Base-by-base conservation (phyloP, 2,329 filamentous ascomycete genomes). In the Sclerotinia trifoliorum region DNA sequence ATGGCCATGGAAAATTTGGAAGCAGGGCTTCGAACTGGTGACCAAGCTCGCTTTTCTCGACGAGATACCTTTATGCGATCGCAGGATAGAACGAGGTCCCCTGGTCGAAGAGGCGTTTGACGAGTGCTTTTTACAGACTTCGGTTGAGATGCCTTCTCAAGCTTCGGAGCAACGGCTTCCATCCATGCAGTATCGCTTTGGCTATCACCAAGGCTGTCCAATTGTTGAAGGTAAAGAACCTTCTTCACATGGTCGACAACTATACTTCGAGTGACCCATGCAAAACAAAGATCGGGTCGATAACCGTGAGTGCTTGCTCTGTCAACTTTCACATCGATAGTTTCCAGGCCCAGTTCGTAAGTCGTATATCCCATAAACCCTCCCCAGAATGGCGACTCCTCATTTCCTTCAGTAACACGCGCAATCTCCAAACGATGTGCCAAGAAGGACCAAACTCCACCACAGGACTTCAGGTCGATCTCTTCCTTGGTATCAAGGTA, bases 361-460 rank as follows among this genome's bases (percentile, higher is more conserved):
- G 88, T 89, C 24, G 88, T 84, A 72, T 86, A 90, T 0, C 89
- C 89, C 72, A 91, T 82, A 54, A 91, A 83, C 0, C 89, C 89
- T 68, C 88, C 89, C 87, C 88, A 90, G 73, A 92, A 92, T 0
- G 88, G 85, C n/a, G 80, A 75, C 1, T 78, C 71, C 5, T 63
- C 51, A 70, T 77, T 75, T 0, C 79, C 80, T 24, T 72, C 73
- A 24, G 72, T 70, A 13, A 81, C 76, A 65, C 75, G 79, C 62
- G 79, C 80, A 73, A 75, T 75, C n/a, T 79, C 75, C 74, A 83
- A 77, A 66, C 82, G 74, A 62, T 72, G 70, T 32, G 75, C 76
- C 13, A 78, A 65, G n/a, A 75, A 75, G 32, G 70, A 71, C 77
- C 77, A 78, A 10, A 77, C 71, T 11, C 75, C 76, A 46, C 73